Evolutionary conservation across 2,329 filamentous ascomycete species (phyloP), one percentile per base, ranked within the genome.

Genomic region (Talaromyces sp.): DNA sequence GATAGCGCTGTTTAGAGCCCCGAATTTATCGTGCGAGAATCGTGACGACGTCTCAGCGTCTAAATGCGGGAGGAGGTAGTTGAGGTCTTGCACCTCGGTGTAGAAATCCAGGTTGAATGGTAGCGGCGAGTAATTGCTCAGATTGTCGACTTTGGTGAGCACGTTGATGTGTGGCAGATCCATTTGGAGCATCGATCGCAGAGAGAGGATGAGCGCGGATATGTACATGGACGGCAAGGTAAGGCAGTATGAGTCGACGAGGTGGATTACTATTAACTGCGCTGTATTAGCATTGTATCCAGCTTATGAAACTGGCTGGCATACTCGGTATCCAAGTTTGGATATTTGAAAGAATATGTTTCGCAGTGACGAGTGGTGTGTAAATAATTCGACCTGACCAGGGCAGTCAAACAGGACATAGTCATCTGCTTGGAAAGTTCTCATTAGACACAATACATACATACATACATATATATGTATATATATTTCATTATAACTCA

Each of bases 51-150:
- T 88, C 74, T 99, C 95, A 27, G 85, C 83, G 68, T 92, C 88
- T 49, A 99, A 85, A 63, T 88, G 83, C 1, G 92, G 92, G 0
- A 95, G 84, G 13, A 99, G 82, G 67, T 96, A 92, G 25, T 86
- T 85, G 4, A 99, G 84, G 70, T 97, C 92, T 75, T 99, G 93
- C 8, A 98, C 93, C 75, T 99, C 93, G 64, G 95, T 98, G 75
- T 98, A 99, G 76, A 89, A 99, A 66, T 97, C 93, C 63, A 99
- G 87, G 70, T 96, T 96, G 81, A 99, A 97, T 0, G 93, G 92
- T 0, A 99, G 82, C 28, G 91, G 86, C 54, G 91, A 88, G 71
- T 96, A 97, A 58, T 89, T 86, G 39, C 88, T 81, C 59, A 99
- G 82, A 72, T 97, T 97, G 77, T 99, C 95, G 77, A 99, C 96